These are phyloP conservation scores for Neurospora sp. DNA, from an alignment of 495 filamentous ascomycete genomes.

Conservation along the genomic window DNA sequence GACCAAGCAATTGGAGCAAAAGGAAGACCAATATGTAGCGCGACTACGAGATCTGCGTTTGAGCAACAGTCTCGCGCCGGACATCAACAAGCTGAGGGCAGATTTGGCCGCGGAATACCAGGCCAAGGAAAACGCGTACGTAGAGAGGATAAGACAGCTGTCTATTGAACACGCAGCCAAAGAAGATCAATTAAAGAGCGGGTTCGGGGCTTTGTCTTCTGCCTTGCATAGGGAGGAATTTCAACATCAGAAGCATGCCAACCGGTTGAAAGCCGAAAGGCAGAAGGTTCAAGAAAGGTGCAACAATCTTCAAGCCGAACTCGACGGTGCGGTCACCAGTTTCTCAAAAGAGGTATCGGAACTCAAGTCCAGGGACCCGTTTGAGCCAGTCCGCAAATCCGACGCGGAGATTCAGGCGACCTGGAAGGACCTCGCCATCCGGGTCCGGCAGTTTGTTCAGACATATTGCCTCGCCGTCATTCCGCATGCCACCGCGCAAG, in stretches of 20 bases:
- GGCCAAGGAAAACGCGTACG: neutral
- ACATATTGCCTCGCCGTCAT: neutral
- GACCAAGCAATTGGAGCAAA: neutral
- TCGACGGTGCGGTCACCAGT: neutral
- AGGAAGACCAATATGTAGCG: neutral
- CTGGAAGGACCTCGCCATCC: neutral
- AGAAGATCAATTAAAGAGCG: neutral
- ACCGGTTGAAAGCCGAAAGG: neutral
- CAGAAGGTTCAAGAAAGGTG: neutral
- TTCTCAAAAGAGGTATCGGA: neutral
- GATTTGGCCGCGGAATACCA: neutral
- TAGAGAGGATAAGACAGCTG: neutral
- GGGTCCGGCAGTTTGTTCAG: neutral
- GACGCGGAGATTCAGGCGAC: neutral
- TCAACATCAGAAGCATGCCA: neutral
- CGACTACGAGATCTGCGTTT: neutral
- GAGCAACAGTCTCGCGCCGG: neutral
- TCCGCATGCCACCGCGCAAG: neutral
- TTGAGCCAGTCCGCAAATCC: neutral
- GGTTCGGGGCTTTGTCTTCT: neutral
- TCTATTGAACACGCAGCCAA: neutral
- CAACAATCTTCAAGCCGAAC: neutral
- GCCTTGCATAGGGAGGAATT: neutral
- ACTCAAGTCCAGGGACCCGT: neutral
- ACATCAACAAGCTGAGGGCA: neutral